Evolutionary conservation across 2,329 filamentous ascomycete species (phyloP).

Genomic region (Pseudogymnoascus sp.): DNA sequence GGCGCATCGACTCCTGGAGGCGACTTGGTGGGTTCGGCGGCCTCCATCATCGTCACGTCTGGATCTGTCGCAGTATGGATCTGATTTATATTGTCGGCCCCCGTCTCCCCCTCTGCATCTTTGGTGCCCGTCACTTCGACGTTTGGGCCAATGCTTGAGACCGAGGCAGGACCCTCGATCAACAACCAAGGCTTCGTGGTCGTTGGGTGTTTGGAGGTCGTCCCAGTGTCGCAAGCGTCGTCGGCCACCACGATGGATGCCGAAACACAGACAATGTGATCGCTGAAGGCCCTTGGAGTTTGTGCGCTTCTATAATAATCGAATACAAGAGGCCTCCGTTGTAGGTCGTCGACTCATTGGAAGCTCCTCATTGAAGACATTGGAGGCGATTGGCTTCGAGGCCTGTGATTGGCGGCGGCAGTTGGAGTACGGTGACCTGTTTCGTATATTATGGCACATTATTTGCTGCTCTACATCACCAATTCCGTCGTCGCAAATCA

Average conservation of each 20-base stretch:
- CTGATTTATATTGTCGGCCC: conserved; percentile 26
- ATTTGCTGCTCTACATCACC: background rate
- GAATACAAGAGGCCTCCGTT: background rate
- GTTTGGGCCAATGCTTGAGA: conserved; percentile 10
- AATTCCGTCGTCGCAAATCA: background rate
- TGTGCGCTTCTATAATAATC: conserved; percentile 1
- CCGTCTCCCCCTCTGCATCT: conserved; percentile 28
- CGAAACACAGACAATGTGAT: background rate
- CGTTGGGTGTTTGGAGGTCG: background rate
- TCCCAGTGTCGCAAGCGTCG: conserved; percentile 1
- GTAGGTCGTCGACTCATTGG: conserved; percentile 8
- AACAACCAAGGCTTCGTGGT: conserved; percentile 9
- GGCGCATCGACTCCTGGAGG: conserved; percentile 17
- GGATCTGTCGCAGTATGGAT: conserved; percentile 26
- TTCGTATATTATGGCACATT: background rate
- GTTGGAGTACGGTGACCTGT: background rate
- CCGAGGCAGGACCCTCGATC: conserved; percentile 4
- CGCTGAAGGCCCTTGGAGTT: conserved; percentile 4
- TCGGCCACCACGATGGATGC: conserved; percentile 9
- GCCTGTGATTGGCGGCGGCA: background rate
- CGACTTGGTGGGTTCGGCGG: conserved; percentile 1
- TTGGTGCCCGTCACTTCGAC: conserved; percentile 12
- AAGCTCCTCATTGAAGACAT: conserved; percentile 10
- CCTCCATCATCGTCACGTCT: conserved; percentile 4
- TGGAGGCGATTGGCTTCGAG: conserved; percentile 9